phyloP scores from a whole-genome alignment of 768 basidiomycete species.

The Mycena maculata region DNA sequence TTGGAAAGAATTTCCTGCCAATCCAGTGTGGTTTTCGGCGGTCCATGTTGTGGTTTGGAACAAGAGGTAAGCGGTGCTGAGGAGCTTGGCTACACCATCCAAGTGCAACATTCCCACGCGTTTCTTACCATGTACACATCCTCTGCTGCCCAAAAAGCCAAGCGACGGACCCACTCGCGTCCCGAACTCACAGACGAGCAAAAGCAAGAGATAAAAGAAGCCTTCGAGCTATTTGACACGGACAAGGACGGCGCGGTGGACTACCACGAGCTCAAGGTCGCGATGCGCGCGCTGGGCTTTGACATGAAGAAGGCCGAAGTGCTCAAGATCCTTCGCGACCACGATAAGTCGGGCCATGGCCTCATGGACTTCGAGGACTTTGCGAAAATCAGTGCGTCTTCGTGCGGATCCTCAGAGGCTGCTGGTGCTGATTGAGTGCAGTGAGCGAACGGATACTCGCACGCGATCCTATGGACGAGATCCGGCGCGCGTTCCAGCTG shows the following conservation, averaged over 20 bases:
- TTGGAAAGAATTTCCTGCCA: no score
- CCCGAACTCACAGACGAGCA: conserved; percentile 91
- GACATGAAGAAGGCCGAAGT: conserved; percentile 99
- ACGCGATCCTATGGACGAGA: conserved; percentile 96
- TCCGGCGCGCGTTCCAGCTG: conserved; percentile 93
- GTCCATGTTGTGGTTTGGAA: no score
- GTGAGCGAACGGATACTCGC: conserved; percentile 95
- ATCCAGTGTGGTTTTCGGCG: no score
- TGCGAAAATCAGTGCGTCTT: conserved; percentile 86
- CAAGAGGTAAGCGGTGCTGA: no score
- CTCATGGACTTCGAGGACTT: conserved; percentile 96
- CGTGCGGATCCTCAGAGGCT: conserved; percentile 1
- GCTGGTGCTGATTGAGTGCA: conserved; percentile 49
- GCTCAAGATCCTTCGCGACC: conserved; percentile 90
- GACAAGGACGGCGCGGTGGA: conserved; percentile 97
- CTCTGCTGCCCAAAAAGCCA: conserved; percentile 79
- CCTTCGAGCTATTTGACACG: conserved; percentile 98
- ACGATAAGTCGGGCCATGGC: conserved; percentile 84
- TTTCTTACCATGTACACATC: conserved; percentile 69
- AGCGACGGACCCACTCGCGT: conserved; percentile 76
- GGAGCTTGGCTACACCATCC: no score
- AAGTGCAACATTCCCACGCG: no score
- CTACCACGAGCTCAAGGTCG: conserved; percentile 99
- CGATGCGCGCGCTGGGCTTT: conserved; percentile 97
- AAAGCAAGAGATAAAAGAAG: conserved; percentile 97